Conservation (phyloP, 208 protist species). For the Trypanosoma cruzi region DNA sequence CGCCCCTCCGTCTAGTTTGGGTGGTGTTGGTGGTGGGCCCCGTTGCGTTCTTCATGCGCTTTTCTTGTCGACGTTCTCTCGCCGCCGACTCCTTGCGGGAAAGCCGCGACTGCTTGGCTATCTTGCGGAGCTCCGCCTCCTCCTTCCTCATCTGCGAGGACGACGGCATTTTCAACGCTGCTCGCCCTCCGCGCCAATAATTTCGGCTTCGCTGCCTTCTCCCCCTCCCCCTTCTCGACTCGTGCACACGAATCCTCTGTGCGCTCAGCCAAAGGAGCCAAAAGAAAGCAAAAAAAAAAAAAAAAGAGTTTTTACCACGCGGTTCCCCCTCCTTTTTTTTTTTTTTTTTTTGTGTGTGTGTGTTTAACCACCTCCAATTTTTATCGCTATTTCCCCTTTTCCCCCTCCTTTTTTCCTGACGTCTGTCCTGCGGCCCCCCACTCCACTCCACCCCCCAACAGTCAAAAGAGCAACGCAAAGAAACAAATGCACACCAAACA, state of each 20-base stretch:
- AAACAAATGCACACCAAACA: neutral
- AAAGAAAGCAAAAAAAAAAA: neutral
- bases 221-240: neutral
- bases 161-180: slow-evolving; percentile 8
- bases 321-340: neutral
- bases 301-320: neutral
- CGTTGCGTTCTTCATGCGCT: slow-evolving; percentile 1
- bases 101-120: slow-evolving; percentile 59
- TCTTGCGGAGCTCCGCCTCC: slow-evolving; percentile 82
- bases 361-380: neutral
- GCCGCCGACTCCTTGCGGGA: slow-evolving; percentile 57
- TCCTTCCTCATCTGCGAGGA: slow-evolving; percentile 76
- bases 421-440: neutral
- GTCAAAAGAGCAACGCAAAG: neutral
- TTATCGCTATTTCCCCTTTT: neutral
- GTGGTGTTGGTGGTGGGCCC: slow-evolving; percentile 3
- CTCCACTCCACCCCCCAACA: neutral
- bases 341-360: neutral
- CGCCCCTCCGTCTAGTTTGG: slow-evolving; percentile 50
- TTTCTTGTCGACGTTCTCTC: slow-evolving; percentile 45
- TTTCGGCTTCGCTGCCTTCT: neutral
- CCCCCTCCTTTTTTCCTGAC: neutral
- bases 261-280: neutral
- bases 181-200: neutral
- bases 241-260: neutral